These are phyloP conservation scores for Pseudocercospora fijiensis DNA, from an alignment of 2,329 filamentous ascomycete species.

Conservation along the genomic window DNA sequence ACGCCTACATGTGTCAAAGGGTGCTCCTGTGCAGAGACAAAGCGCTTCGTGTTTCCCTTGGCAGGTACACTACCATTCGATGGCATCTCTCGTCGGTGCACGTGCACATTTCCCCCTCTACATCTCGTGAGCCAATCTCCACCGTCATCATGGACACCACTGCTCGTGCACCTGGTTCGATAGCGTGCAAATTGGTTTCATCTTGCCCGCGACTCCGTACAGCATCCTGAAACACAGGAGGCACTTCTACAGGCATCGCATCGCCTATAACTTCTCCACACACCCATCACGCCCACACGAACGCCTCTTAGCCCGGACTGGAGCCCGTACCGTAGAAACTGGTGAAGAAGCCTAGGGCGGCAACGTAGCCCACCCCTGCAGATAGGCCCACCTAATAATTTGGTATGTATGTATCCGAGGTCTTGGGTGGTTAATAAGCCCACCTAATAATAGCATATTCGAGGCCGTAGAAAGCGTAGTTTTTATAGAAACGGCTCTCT, in stretches of 20 bases:
- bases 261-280: slow-evolving; percentile 4
- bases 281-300: background rate
- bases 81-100: background rate
- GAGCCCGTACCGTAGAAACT: background rate
- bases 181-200: background rate
- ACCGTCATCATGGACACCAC: background rate
- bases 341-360: no score
- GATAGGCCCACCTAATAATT: no score
- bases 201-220: background rate
- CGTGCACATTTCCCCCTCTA: background rate
- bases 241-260: background rate
- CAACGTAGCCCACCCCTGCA: no score
- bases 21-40: background rate
- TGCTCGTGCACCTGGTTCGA: background rate
- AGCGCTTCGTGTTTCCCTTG: background rate
- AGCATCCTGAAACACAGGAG: background rate
- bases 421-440: no score
- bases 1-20: background rate
- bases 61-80: background rate
- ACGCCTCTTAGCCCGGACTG: background rate
- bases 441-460: no score
- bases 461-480: no score
- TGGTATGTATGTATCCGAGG: no score
- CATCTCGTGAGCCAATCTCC: background rate
- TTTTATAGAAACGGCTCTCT: no score